Conservation (phyloP, 208 protist species). For the Acanthamoeba triangularis region DNA sequence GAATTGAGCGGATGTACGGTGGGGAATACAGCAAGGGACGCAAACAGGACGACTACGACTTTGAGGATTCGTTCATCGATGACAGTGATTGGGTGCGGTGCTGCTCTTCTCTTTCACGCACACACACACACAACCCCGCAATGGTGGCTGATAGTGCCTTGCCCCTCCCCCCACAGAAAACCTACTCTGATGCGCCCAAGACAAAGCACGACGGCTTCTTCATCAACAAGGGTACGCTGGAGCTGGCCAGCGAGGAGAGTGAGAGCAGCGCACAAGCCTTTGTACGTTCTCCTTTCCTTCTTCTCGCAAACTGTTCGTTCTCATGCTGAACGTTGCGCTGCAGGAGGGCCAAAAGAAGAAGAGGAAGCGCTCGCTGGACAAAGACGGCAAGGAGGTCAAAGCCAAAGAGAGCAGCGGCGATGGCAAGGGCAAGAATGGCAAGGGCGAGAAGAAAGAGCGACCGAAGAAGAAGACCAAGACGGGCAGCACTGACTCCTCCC, state of each 20-base stretch:
- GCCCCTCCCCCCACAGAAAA: not conserved
- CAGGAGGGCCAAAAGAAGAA: slow-evolving; percentile 21
- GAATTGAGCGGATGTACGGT: slow-evolving; percentile 42
- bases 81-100: slow-evolving; percentile 34
- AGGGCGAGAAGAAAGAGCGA: too few species aligned
- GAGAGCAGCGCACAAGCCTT: slow-evolving; percentile 5
- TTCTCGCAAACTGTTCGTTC: not conserved
- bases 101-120: not conserved
- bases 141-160: not conserved
- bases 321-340: not conserved
- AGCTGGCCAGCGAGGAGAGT: slow-evolving; percentile 26
- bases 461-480: slow-evolving; percentile 53
- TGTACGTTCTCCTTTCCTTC: not conserved
- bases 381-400: not conserved
- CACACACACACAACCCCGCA: not conserved
- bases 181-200: not conserved
- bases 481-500: not conserved
- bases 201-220: slow-evolving; percentile 62
- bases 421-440: not conserved
- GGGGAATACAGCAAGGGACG: slow-evolving; percentile 37
- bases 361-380: slow-evolving; percentile 45
- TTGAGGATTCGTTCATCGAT: slow-evolving; percentile 54
- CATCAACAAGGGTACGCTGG: slow-evolving; percentile 49
- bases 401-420: not conserved
- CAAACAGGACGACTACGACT: slow-evolving; percentile 53